Percentiles rank a stretch among this genome's conserved stretches.
These are phyloP conservation scores for Eurotiales sp. DNA, from an alignment of 2,329 filamentous ascomycete genomes.

Conservation along the genomic window DNA sequence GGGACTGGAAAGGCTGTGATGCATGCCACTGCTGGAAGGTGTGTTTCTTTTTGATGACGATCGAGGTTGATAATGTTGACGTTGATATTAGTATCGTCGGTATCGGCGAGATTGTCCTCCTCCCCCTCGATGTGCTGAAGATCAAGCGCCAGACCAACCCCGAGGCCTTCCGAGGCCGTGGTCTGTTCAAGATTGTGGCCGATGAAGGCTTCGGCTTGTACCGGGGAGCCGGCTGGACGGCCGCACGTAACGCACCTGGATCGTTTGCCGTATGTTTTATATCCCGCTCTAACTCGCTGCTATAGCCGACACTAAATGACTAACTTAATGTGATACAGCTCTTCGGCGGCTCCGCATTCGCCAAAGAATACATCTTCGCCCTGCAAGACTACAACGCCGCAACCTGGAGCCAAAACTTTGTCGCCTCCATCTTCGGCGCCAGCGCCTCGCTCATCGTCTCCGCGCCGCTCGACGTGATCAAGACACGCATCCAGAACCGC, in stretches of 20 bases:
- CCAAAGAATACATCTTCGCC: slow-evolving; percentile 92
- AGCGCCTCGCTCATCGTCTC: slow-evolving; percentile 93
- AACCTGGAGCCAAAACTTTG: slow-evolving; percentile 91
- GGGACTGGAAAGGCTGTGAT: slow-evolving; percentile 98
- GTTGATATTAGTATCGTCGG: slow-evolving; percentile 68
- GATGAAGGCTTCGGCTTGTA: slow-evolving; percentile 97
- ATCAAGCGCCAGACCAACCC: slow-evolving; percentile 99
- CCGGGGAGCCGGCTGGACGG: slow-evolving; percentile 95
- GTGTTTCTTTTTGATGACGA: slow-evolving; percentile 22
- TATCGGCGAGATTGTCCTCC: slow-evolving; percentile 92
- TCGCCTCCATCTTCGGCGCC: slow-evolving; percentile 92
- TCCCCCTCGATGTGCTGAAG: slow-evolving; percentile 95
- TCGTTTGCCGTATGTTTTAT: slow-evolving; percentile 88
- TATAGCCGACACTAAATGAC: too few relatives aligned
- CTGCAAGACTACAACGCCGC: slow-evolving; percentile 95
- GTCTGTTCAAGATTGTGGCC: slow-evolving; percentile 79
- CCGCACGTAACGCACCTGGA: slow-evolving; percentile 91
- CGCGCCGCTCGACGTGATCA: slow-evolving; percentile 95
- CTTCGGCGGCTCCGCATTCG: slow-evolving; percentile 94
- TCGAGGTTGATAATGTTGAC: background rate
- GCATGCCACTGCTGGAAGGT: slow-evolving; percentile 93
- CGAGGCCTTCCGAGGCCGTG: slow-evolving; percentile 92
- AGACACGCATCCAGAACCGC: slow-evolving; percentile 95
- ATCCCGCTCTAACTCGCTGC: too few relatives aligned
- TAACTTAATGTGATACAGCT: too few relatives aligned